phyloP scores from a whole-genome alignment of 768 basidiomycete species.

The Terana coerulea region DNA sequence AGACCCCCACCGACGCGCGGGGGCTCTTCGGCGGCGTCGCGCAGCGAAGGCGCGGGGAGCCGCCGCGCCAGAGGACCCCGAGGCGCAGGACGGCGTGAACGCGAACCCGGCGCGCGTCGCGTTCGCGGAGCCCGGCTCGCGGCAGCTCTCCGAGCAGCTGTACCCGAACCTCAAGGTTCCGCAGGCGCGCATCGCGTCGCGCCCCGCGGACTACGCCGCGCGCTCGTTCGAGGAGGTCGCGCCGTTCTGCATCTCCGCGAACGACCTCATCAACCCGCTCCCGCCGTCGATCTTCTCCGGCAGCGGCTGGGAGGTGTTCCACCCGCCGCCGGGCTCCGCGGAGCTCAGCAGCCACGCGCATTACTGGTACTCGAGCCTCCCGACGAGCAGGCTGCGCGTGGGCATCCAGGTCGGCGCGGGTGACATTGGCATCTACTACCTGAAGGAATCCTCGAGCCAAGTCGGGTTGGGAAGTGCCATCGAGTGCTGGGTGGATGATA shows the following conservation, averaged over 20 bases:
- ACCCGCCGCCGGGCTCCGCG: conserved; percentile 50
- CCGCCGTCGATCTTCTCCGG: conserved; percentile 94
- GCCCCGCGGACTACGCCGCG: conserved; percentile 38
- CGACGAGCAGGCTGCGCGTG: conserved; percentile 77
- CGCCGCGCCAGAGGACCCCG: conserved; percentile 29
- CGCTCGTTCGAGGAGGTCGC: conserved; percentile 78
- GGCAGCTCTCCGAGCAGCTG: conserved; percentile 13
- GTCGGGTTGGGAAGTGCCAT: conserved; percentile 64
- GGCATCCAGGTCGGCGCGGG: conserved; percentile 84
- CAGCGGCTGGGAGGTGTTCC: conserved; percentile 82
- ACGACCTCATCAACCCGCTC: conserved; percentile 95
- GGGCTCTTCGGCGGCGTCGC: conserved; percentile 86
- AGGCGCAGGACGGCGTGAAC: conserved; percentile 12
- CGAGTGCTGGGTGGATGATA: conserved; percentile 98
- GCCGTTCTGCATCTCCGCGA: conserved; percentile 94
- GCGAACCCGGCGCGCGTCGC: conserved; percentile 13
- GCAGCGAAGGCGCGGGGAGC: conserved; percentile 62
- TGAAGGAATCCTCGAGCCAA: conserved; percentile 61
- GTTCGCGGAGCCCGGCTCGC: conserved; percentile 15
- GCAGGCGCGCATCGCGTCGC: conserved; percentile 63
- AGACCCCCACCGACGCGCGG: conserved; percentile 42
- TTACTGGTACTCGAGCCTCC: conserved; percentile 91
- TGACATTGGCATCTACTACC: conserved; percentile 88
- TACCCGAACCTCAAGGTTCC: conserved; percentile 55
- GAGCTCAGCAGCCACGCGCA: conserved; percentile 57